Conservation (phyloP, 495 filamentous ascomycete species). For the Recurvomyces mirabilis region DNA sequence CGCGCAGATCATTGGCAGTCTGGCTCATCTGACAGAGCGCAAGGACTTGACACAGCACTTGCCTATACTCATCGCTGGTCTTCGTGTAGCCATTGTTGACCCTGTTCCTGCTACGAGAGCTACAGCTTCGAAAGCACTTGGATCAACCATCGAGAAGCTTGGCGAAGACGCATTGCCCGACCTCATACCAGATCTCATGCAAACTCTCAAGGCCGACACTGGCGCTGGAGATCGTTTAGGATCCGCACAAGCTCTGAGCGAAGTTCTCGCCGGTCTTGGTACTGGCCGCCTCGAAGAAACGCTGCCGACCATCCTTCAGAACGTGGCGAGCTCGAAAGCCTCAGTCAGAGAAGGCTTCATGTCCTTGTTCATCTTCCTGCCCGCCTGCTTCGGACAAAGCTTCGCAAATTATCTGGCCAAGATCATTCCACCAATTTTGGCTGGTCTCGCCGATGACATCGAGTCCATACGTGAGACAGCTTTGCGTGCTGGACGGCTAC, state of each 20-base stretch:
- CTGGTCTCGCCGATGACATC: slow-evolving; percentile 88
- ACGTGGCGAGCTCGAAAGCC: slow-evolving; percentile 81
- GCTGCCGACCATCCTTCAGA: slow-evolving; percentile 89
- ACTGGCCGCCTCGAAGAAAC: slow-evolving; percentile 90
- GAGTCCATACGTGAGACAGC: slow-evolving; percentile 92
- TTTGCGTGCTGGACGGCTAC: slow-evolving; percentile 76
- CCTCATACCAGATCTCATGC: slow-evolving; percentile 94
- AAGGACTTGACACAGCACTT: slow-evolving; percentile 87
- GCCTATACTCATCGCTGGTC: slow-evolving; percentile 80
- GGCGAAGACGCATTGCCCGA: slow-evolving; percentile 95
- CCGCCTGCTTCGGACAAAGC: slow-evolving; percentile 97
- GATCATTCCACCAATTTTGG: slow-evolving; percentile 91
- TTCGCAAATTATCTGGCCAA: slow-evolving; percentile 91
- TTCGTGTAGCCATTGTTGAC: slow-evolving; percentile 82
- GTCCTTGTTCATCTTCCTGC: slow-evolving; percentile 98
- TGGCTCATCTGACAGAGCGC: slow-evolving; percentile 91
- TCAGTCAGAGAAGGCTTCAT: slow-evolving; percentile 95
- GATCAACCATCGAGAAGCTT: slow-evolving; percentile 90
- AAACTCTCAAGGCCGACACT: slow-evolving; percentile 91
- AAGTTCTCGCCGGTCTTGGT: slow-evolving; percentile 90
- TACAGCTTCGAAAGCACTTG: slow-evolving; percentile 89
- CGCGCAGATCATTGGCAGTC: slow-evolving; percentile 89
- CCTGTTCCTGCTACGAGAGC: slow-evolving; percentile 95
- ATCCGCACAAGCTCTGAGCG: slow-evolving; percentile 91
- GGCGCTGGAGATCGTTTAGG: slow-evolving; percentile 90